Conservation (phyloP, 768 basidiomycete genomes). For the Trametes villosa region DNA sequence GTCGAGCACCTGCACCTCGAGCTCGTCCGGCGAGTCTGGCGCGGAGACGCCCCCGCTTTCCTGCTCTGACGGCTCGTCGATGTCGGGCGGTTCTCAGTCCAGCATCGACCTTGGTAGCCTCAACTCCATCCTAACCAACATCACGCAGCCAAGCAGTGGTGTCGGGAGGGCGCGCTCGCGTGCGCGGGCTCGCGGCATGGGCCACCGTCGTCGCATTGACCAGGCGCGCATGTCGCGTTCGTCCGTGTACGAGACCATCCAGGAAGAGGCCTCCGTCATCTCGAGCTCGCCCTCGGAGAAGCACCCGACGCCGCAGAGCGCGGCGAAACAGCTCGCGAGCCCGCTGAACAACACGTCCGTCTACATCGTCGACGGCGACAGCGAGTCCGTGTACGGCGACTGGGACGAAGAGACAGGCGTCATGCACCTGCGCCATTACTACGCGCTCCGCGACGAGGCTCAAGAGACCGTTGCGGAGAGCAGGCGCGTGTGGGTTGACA, state of each 20-base stretch:
- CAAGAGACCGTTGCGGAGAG: conserved; percentile 70
- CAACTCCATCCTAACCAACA: conserved; percentile 57
- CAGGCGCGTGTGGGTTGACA: conserved; percentile 66
- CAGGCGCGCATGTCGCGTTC: conserved; percentile 63
- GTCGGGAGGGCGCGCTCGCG: conserved; percentile 49
- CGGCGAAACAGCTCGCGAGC: conserved; percentile 5
- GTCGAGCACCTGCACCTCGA: conserved; percentile 67
- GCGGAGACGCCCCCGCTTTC: conserved; percentile 74
- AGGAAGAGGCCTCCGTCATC: conserved; percentile 61
- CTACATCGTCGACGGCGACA: conserved; percentile 57
- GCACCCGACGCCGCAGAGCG: conserved; percentile 13
- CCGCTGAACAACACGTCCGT: conserved; percentile 38
- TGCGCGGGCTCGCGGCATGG: conserved; percentile 60
- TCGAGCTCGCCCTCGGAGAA: conserved; percentile 33
- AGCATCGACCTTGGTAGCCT: conserved; percentile 75
- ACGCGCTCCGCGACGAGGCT: conserved; percentile 70
- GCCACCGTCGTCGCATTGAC: conserved; percentile 74
- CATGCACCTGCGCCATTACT: conserved; percentile 64
- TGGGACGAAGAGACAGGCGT: conserved; percentile 79
- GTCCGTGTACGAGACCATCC: conserved; percentile 80
- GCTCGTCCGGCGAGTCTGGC: conserved; percentile 70
- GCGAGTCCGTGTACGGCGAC: conserved; percentile 42
- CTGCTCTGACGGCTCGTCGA: conserved; percentile 65
- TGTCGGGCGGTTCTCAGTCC: conserved; percentile 75
- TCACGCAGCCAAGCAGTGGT: conserved; percentile 49